These are phyloP conservation scores for Pisolithus thermaeus DNA, from an alignment of 1,284 basidiomycete species.

Conservation along the genomic window DNA sequence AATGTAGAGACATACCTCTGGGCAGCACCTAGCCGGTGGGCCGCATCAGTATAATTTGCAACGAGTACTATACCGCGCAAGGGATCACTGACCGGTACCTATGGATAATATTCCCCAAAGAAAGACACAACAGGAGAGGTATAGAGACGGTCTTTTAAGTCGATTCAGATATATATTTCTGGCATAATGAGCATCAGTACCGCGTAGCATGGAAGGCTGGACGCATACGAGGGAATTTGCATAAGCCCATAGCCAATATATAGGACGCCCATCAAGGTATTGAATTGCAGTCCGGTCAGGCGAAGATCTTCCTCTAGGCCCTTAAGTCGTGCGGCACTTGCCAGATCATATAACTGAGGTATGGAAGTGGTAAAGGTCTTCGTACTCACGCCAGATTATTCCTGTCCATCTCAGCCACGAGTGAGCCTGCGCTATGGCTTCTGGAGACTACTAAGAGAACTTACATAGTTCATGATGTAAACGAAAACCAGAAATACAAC, in stretches of 20 bases:
- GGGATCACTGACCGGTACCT: conserved; percentile 9
- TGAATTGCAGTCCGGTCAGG: conserved; percentile 60
- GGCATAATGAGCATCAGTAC: neutral
- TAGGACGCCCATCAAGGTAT: conserved; percentile 66
- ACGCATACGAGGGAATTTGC: conserved; percentile 65
- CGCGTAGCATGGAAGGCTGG: neutral
- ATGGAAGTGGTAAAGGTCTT: neutral
- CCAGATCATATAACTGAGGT: neutral
- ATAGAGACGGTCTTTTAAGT: conserved; percentile 60
- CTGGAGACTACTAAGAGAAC: conserved; percentile 13
- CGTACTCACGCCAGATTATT: conserved; percentile 53
- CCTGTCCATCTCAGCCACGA: conserved; percentile 48
- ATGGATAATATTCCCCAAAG: conserved; percentile 49
- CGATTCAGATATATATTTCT: no score
- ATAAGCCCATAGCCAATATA: conserved; percentile 78
- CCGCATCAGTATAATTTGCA: neutral
- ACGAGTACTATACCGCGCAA: neutral
- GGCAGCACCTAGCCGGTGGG: neutral
- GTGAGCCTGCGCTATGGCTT: neutral
- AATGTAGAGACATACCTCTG: conserved; percentile 6
- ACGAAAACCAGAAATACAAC: conserved; percentile 64
- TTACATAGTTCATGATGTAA: conserved; percentile 62
- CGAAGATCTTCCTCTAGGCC: conserved; percentile 69
- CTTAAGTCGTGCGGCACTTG: conserved; percentile 59
- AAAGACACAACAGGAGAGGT: conserved; percentile 66